Evolutionary conservation across 345 rosid genomes (phyloP), one percentile per base, ranked within the genome.

Genomic region (Dipteronia dyeriana): DNA sequence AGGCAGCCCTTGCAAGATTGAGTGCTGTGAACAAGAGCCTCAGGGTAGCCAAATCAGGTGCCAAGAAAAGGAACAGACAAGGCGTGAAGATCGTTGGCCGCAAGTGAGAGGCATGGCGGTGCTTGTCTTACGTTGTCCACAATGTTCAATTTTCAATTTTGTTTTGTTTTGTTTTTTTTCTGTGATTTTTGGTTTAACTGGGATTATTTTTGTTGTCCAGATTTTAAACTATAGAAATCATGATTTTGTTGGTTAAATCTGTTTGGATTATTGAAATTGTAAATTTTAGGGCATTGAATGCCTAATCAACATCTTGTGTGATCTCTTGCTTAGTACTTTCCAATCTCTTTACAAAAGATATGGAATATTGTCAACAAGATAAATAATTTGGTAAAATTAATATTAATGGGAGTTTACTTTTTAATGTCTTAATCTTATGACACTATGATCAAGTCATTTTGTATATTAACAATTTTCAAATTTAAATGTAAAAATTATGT

Each of bases 11-110:
- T 60, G 92, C 98, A 72, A 89, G 97, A 83, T 86, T 96, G 85
- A 91, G 94, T 47, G 94, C 75, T 11, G 94, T 94, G 66, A 87
- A 91, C 87, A 86, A 86, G 82, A 87, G 99, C 82, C 86, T 94
- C 57, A 93, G 87, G 90, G 91, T 92, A 71, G 82, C 95, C 16
- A 96, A 90, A 80, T 92, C 97, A 39, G 99, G 98, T 81, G 92
- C 82, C 76, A 94, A 92, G 92, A 91, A 94, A 95, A 91, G 86
- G 86, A 94, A 87, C 86, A 91, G 98, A 76, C 98, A 94, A 80
- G 91, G 83, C 7, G 53, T 61, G 5, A 91, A 74, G 84, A 69
- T 65, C 78, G 26, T 29, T 0, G 63, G 80, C 64, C 76, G 84
- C 70, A 90, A 84, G 75, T 87, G 82, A 85, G 76, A 9, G 26